Percentiles rank a stretch among this genome's conserved stretches.
Evolutionary conservation across 2,329 filamentous ascomycete species (phyloP).

Genomic region (Didymella arachidicola): DNA sequence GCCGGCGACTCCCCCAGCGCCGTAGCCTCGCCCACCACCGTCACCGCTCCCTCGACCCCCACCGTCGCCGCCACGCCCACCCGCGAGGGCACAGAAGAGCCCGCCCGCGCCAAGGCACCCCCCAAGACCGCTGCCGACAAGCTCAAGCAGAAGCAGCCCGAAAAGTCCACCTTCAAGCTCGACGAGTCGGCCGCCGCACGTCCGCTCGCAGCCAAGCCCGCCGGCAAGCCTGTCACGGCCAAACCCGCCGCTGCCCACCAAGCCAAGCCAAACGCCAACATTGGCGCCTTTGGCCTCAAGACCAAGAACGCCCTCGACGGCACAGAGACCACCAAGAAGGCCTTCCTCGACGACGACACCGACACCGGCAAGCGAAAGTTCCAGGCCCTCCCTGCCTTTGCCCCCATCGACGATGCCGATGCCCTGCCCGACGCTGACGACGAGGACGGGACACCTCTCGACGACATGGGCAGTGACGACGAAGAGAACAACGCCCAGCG

Average conservation of each 20-base stretch:
- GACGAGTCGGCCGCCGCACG: constrained; percentile 43
- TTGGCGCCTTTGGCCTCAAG: constrained; percentile 83
- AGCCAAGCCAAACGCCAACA: constrained; percentile 72
- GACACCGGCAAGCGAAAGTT: constrained; percentile 81
- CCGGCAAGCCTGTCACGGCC: constrained; percentile 36
- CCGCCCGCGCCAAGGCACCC: constrained; percentile 78
- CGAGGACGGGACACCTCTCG: constrained; percentile 76
- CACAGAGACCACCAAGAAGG: constrained; percentile 72
- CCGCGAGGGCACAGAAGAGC: constrained; percentile 53
- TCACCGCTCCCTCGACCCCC: constrained; percentile 76
- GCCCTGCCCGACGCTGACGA: constrained; percentile 50
- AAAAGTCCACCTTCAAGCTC: constrained; percentile 51
- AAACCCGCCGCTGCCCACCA: constrained; percentile 60
- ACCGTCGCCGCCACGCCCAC: constrained; percentile 39
- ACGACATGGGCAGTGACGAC: constrained; percentile 84
- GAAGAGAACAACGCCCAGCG: constrained; percentile 85
- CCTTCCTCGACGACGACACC: constrained; percentile 90
- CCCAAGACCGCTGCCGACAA: constrained; percentile 87
- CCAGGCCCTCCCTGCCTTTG: constrained; percentile 82
- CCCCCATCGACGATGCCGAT: constrained; percentile 55
- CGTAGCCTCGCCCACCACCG: constrained; percentile 56
- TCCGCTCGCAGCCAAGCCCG: constrained; percentile 39
- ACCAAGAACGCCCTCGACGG: constrained; percentile 71
- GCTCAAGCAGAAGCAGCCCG: constrained; percentile 62
- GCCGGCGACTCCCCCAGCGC: constrained; percentile 69